Percentiles rank a stretch among this genome's conserved stretches.
phyloP scores from a whole-genome alignment of 2,329 filamentous ascomycete species.

The Colletotrichum gloeosporioides region DNA sequence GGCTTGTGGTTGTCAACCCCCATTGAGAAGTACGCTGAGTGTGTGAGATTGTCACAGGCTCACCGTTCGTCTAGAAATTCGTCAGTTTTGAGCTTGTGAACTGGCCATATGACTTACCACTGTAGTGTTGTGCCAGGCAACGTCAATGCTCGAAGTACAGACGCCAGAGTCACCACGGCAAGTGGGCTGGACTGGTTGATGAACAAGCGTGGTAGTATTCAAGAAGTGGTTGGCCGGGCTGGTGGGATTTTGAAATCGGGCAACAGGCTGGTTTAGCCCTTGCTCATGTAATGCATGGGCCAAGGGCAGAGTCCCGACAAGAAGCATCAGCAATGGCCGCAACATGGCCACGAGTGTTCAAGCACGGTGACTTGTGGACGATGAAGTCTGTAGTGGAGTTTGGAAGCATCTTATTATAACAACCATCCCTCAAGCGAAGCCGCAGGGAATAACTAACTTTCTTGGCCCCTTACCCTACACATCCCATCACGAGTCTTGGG shows the following conservation, averaged over 20 bases:
- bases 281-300: not conserved
- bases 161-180: not conserved
- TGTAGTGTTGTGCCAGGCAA: not conserved
- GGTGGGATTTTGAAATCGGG: not conserved
- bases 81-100: not conserved
- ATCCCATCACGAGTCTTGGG: not conserved
- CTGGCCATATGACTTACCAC: not conserved
- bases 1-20: not conserved
- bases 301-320: not conserved
- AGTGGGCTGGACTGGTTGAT: not conserved
- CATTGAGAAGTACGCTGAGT: not conserved
- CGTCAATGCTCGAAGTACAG: not conserved
- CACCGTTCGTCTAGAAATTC: not conserved
- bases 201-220: not conserved
- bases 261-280: not conserved
- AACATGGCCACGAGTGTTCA: not conserved
- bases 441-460: not conserved
- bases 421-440: not conserved
- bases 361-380: not conserved
- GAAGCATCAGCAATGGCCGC: not conserved
- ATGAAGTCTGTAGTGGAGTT: not conserved
- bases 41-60: rapidly evolving
- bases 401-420: not conserved
- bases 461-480: not conserved
- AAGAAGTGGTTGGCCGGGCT: not conserved